Evolutionary conservation across 2,329 filamentous ascomycete genomes (phyloP).

Genomic region (Cordyceps militaris): DNA sequence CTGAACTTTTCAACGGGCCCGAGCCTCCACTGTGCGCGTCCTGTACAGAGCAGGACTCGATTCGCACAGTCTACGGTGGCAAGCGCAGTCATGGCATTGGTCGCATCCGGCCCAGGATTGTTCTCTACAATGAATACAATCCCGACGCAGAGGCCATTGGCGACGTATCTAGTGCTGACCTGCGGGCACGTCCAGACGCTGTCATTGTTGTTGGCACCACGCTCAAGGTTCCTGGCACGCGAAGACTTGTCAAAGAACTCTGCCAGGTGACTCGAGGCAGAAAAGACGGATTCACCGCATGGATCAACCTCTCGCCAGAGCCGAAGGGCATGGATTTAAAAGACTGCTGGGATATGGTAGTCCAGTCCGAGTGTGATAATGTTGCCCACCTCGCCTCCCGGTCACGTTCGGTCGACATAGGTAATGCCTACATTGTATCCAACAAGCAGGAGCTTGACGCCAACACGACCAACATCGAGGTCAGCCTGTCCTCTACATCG

Average conservation of each 20-base stretch:
- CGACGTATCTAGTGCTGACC: constrained; percentile 77
- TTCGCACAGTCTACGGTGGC: constrained; percentile 68
- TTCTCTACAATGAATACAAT: constrained; percentile 95
- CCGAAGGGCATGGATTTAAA: constrained; percentile 80
- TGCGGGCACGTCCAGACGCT: constrained; percentile 80
- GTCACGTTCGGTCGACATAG: constrained; percentile 48
- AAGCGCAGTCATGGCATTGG: constrained; percentile 93
- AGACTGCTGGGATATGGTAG: constrained; percentile 87
- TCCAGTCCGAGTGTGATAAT: constrained; percentile 80
- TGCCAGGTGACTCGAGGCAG: constrained; percentile 78
- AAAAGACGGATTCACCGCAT: constrained; percentile 78
- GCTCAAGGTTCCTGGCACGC: constrained; percentile 88
- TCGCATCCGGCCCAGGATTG: constrained; percentile 81
- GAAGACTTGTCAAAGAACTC: constrained; percentile 83
- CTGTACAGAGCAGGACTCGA: constrained; percentile 67
- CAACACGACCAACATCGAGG: constrained; percentile 27
- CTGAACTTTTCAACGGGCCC: constrained; percentile 74
- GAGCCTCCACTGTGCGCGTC: constrained; percentile 71
- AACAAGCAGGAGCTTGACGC: constrained; percentile 38
- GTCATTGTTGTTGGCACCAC: constrained; percentile 94
- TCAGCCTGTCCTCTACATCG: constrained; percentile 22
- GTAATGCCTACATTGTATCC: constrained; percentile 42
- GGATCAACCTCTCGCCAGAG: constrained; percentile 86
- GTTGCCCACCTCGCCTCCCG: constrained; percentile 67
- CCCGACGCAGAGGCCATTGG: constrained; percentile 96